A percentile compares a stretch with the other conserved stretches of the same genome.
Conservation (phyloP, 83 land plant species). For the Thuja plicata region DNA sequence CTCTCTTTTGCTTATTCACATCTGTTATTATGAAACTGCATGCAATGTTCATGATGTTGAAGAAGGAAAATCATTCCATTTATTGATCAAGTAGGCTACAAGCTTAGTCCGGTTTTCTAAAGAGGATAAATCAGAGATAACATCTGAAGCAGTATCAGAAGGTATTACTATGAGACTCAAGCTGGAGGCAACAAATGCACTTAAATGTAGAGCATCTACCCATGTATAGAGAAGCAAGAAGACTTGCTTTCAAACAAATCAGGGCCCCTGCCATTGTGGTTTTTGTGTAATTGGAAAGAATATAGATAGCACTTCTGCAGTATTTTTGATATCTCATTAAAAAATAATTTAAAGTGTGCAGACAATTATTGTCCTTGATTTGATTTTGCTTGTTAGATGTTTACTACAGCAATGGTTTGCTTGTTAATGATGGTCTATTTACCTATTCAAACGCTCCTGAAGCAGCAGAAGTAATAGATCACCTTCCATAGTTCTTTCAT, state of each 20-base stretch:
- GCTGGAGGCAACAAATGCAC: background rate
- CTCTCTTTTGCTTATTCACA: no score
- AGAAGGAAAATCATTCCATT: no score
- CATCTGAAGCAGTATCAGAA: no score
- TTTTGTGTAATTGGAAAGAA: background rate
- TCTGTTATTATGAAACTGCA: no score
- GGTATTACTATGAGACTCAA: background rate
- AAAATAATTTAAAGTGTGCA: background rate
- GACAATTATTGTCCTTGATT: background rate
- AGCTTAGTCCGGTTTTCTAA: no score
- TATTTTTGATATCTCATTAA: background rate
- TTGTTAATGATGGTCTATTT: background rate
- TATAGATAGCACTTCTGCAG: background rate
- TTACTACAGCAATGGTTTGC: background rate
- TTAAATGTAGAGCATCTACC: background rate
- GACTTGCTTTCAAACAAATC: background rate
- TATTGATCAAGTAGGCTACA: no score
- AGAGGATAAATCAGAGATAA: no score
- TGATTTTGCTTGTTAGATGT: background rate
- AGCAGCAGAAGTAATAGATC: slow-evolving; percentile 3
- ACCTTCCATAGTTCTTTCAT: slow-evolving; percentile 52
- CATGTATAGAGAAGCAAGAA: background rate
- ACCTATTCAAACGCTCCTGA: slow-evolving; percentile 12
- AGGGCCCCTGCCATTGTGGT: background rate
- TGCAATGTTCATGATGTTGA: no score